Evolutionary conservation across 192 early-diverging fungal genomes (phyloP).

Genomic region (Podila epigama): DNA sequence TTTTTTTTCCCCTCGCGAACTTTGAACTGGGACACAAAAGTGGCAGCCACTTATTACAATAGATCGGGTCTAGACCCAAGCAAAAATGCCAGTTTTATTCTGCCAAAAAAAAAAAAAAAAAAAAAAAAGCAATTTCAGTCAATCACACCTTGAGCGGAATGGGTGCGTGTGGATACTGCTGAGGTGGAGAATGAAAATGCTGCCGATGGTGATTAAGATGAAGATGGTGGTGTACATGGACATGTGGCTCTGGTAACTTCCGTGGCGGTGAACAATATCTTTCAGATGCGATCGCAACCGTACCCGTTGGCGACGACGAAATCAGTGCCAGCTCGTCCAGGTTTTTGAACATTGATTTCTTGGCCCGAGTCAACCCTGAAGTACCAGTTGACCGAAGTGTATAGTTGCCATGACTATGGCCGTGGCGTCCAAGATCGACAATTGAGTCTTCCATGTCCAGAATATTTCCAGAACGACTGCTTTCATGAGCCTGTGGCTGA

Average conservation of each 20-base stretch:
- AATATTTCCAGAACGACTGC: background rate
- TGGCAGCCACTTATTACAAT: no score
- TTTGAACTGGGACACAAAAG: no score
- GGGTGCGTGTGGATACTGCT: background rate
- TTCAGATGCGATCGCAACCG: background rate
- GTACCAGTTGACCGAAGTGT: background rate
- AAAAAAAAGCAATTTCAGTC: background rate
- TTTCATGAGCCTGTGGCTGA: no score
- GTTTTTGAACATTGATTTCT: conserved; percentile 3
- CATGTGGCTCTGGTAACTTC: background rate
- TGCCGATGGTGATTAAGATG: no score
- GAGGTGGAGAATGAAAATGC: background rate
- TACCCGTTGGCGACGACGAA: background rate
- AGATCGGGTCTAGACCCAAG: no score
- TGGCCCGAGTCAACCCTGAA: background rate
- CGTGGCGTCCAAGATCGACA: background rate
- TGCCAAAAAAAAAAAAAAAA: background rate
- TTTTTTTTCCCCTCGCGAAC: no score
- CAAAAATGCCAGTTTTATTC: no score
- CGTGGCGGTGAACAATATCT: background rate
- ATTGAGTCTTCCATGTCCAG: background rate
- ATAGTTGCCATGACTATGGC: background rate
- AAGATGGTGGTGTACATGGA: background rate
- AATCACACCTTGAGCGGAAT: background rate
- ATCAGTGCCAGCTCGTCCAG: conserved; percentile 1